Evolutionary conservation across 2,329 filamentous ascomycete species (phyloP).

Genomic region (Fusarium avenaceum): DNA sequence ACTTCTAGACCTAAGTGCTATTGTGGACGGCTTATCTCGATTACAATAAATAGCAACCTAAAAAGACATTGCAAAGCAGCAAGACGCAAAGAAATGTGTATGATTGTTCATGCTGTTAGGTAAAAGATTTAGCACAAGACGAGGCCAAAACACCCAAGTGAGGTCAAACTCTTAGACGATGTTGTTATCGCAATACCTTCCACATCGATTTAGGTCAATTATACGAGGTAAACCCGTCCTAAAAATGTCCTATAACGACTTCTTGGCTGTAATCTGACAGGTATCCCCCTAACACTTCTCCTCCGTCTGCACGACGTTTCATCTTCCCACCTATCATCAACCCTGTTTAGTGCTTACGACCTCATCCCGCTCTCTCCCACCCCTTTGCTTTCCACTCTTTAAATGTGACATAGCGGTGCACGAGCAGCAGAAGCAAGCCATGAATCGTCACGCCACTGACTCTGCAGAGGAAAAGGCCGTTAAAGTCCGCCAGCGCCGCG

Average conservation of each 20-base stretch:
- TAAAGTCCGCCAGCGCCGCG: slow-evolving; percentile 14
- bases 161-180: no score
- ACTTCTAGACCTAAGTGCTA: no score
- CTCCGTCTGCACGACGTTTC: neutral
- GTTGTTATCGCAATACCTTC: neutral
- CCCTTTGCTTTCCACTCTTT: neutral
- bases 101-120: no score
- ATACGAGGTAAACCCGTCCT: neutral
- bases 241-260: accelerated
- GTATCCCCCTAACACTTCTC: neutral
- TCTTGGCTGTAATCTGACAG: neutral
- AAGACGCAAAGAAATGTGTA: no score
- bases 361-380: neutral
- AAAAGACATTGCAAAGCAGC: no score
- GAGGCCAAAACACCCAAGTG: no score
- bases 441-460: neutral
- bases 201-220: neutral
- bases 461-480: neutral
- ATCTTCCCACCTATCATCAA: neutral
- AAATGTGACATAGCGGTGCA: neutral
- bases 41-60: no score
- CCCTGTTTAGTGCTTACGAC: slow-evolving; percentile 21
- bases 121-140: neutral
- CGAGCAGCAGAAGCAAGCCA: neutral
- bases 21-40: no score